A percentile compares a stretch with the other conserved stretches of the same genome.
phyloP scores from a whole-genome alignment of 805 yeast genomes.

The Monosporozyma aerobia region DNA sequence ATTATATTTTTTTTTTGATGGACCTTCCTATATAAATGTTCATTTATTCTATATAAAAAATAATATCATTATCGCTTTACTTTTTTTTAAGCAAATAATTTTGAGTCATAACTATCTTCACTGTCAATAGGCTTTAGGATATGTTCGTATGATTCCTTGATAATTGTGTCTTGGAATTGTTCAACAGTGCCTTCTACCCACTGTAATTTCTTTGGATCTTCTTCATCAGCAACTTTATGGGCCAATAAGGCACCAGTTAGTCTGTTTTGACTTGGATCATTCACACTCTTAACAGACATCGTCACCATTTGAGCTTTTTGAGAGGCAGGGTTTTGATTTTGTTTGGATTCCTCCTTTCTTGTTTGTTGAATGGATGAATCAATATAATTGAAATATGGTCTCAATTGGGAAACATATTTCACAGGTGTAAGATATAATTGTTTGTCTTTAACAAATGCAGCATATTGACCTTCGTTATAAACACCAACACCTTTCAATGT shows the following conservation, averaged over 20 bases:
- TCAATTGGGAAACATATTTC: conserved; percentile 59
- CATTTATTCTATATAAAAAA: neutral
- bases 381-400: conserved; percentile 74
- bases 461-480: conserved; percentile 43
- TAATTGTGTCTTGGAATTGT: conserved; percentile 19
- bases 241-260: conserved; percentile 62
- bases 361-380: conserved; percentile 47
- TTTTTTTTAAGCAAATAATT: conserved; percentile 11
- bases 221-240: conserved; percentile 57
- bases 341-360: conserved; percentile 36
- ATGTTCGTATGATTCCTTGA: conserved; percentile 15
- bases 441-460: conserved; percentile 37
- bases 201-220: conserved; percentile 34
- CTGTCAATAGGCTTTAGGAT: conserved; percentile 20
- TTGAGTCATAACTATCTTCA: conserved; percentile 20
- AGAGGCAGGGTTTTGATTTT: conserved; percentile 26
- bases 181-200: conserved; percentile 39
- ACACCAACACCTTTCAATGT: conserved; percentile 63
- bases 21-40: neutral
- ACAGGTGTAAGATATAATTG: conserved; percentile 59
- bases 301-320: conserved; percentile 57
- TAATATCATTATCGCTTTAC: neutral
- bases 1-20: neutral
- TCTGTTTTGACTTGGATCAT: conserved; percentile 48
- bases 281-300: conserved; percentile 59